Evolutionary conservation across 2,329 filamentous ascomycete genomes (phyloP), one percentile per base, ranked within the genome.

Genomic region (Fusarium multiceps): DNA sequence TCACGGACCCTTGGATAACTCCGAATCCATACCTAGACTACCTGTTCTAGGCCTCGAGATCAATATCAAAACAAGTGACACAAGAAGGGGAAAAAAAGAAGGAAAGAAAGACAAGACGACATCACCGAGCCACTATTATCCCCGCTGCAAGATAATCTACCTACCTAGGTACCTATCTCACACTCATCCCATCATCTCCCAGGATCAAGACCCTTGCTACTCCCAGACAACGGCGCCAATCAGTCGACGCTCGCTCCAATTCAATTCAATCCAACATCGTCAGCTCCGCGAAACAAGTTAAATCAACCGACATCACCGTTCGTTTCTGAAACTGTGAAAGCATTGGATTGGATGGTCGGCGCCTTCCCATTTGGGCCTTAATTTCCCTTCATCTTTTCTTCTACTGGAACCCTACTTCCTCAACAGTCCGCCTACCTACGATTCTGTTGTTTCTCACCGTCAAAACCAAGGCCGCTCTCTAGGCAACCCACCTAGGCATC

Each of bases 181-280:
- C 27, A n/a, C 32, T 42, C 57, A 48, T 42, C 28, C 20, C 20
- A 42, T 46, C 53, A 60, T 20, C 34, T 53, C 16, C 23, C 14
- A 58, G 68, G 72, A 72, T 68, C 66, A 60, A 53, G 55, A 71
- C 60, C 72, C 70, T 71, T 63, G 68, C 49, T 61, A 53, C 48
- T 74, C 71, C 68, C 63, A 66, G 63, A 73, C 72, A 50, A 60
- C 72, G 66, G 71, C 68, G 66, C 72, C 71, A 74, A 74, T 72
- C 68, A 72, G 61, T 72, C 47, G 55, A 65, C 63, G 58, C 63
- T 60, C 49, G 57, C 65, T 67, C 55, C 58, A 68, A 48, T 55
- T 58, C 58, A 68, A 48, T 55, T 56, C 57, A 58, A 63, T 64
- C 55, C 62, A 67, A 48, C 57, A 73, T 65, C 63, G 51, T 61